Evolutionary conservation across 805 yeast species (phyloP).

Genomic region (Danielia oregonensis): DNA sequence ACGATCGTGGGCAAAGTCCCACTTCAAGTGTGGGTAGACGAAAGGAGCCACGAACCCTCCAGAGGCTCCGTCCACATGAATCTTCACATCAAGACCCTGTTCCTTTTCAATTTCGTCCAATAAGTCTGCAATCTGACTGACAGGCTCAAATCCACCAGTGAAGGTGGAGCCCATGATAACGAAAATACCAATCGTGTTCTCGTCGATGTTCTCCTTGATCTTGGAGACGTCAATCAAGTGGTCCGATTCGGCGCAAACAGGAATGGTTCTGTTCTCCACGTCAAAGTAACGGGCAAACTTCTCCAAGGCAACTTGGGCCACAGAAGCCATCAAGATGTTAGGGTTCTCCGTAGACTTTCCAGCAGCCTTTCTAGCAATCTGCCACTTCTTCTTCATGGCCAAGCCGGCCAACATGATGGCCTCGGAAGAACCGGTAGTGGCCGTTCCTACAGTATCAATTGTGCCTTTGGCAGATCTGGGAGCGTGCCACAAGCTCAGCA

Average conservation of each 20-base stretch:
- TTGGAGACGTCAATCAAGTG: conserved; percentile 61
- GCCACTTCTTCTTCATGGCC: conserved; percentile 91
- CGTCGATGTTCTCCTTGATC: conserved; percentile 68
- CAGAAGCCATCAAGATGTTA: conserved; percentile 86
- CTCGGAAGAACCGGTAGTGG: conserved; percentile 92
- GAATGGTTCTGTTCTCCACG: conserved; percentile 76
- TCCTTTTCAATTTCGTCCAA: conserved; percentile 66
- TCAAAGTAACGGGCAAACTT: conserved; percentile 93
- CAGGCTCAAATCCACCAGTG: conserved; percentile 89
- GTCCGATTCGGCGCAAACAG: conserved; percentile 56
- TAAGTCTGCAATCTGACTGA: conserved; percentile 54
- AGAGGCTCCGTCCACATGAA: conserved; percentile 92
- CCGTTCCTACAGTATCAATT: conserved; percentile 65
- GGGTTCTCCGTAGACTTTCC: conserved; percentile 66
- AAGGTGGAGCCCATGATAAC: conserved; percentile 89
- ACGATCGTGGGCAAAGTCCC: conserved; percentile 80
- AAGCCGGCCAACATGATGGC: conserved; percentile 93
- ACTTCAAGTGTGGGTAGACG: conserved; percentile 64
- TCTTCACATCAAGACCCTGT: conserved; percentile 66
- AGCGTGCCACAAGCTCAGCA: conserved; percentile 80
- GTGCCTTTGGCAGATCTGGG: conserved; percentile 30
- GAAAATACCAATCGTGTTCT: conserved; percentile 88
- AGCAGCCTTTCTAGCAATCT: conserved; percentile 52
- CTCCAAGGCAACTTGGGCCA: conserved; percentile 92
- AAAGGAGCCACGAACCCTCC: conserved; percentile 92